Percentiles rank a stretch among this genome's conserved stretches.
phyloP scores from a whole-genome alignment of 2,329 filamentous ascomycete genomes.

The Aspergillus ruber region DNA sequence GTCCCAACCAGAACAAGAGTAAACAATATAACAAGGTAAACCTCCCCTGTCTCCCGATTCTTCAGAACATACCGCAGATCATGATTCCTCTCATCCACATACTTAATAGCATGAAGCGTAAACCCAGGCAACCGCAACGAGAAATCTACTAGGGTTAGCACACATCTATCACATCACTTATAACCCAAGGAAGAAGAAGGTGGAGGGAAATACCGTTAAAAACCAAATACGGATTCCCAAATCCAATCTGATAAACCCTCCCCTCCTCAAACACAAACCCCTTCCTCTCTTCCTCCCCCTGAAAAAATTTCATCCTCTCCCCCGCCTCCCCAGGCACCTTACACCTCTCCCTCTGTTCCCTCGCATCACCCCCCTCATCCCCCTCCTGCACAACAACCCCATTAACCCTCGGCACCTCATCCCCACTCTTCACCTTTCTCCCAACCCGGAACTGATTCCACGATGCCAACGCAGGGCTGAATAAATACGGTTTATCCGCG shows the following conservation, averaged over 20 bases:
- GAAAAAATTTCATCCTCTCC: slow-evolving; percentile 55
- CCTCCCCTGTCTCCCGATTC: slow-evolving; percentile 64
- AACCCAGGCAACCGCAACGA: slow-evolving; percentile 34
- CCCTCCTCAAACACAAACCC: slow-evolving; percentile 58
- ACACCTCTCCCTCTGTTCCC: slow-evolving; percentile 39
- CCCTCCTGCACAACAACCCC: slow-evolving; percentile 59
- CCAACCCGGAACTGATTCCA: slow-evolving; percentile 74
- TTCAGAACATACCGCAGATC: slow-evolving; percentile 87
- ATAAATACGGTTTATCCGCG: slow-evolving; percentile 77
- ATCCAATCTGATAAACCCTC: slow-evolving; percentile 60
- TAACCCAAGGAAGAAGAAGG: too few relatives aligned
- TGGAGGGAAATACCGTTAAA: too few relatives aligned
- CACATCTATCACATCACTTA: too few relatives aligned
- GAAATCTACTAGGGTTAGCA: slow-evolving; percentile 22
- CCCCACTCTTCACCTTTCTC: slow-evolving; percentile 23
- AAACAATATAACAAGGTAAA: slow-evolving; percentile 77
- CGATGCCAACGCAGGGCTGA: slow-evolving; percentile 71
- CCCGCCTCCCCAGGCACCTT: slow-evolving; percentile 50
- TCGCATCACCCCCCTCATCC: slow-evolving; percentile 49
- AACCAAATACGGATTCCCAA: slow-evolving; percentile 89
- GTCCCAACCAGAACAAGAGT: slow-evolving; percentile 53
- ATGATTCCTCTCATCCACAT: slow-evolving; percentile 64
- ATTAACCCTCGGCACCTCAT: slow-evolving; percentile 33
- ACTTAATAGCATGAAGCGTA: slow-evolving; percentile 28
- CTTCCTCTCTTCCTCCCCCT: slow-evolving; percentile 50